Conservation (phyloP, 2,329 filamentous ascomycete species). For the Stachybotrys echinatus region DNA sequence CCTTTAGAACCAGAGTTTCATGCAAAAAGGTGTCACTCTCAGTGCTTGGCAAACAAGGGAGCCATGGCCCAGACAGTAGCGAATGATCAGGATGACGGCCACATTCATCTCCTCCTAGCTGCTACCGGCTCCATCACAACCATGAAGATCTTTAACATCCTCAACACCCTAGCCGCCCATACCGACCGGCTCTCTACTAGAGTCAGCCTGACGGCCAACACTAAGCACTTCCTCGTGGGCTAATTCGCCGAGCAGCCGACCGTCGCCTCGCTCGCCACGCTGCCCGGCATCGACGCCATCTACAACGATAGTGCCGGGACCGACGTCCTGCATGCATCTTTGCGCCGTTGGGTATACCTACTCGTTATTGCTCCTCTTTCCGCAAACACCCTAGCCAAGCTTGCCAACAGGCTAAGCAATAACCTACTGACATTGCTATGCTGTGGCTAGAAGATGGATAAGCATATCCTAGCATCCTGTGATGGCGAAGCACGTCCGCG, state of each 20-base stretch:
- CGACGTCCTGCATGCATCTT: slow-evolving; percentile 85
- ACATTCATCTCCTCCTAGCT: slow-evolving; percentile 34
- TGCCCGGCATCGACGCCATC: slow-evolving; percentile 73
- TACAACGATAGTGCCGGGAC: slow-evolving; percentile 78
- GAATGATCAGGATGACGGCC: no score
- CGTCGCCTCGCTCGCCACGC: slow-evolving; percentile 48
- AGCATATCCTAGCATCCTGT: slow-evolving; percentile 67
- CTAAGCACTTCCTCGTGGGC: slow-evolving; percentile 69
- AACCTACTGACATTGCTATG: slow-evolving; percentile 69
- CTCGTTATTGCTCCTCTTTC: slow-evolving; percentile 76
- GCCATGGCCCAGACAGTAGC: no score
- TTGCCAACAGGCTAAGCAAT: slow-evolving; percentile 72
- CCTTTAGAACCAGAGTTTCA: no score
- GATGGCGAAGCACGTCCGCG: slow-evolving; percentile 64
- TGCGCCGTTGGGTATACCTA: slow-evolving; percentile 72
- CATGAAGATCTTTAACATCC: slow-evolving; percentile 72
- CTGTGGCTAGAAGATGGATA: slow-evolving; percentile 82
- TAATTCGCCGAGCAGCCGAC: slow-evolving; percentile 74
- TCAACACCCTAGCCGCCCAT: slow-evolving; percentile 48
- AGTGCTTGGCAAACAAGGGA: no score
- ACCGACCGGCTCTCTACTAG: slow-evolving; percentile 66
- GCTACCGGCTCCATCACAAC: slow-evolving; percentile 65
- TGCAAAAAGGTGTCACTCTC: no score
- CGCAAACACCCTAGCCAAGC: slow-evolving; percentile 82
- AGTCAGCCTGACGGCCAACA: slow-evolving; percentile 72